Conservation (phyloP, 208 protist species). For the Eutreptiella sp. region DNA sequence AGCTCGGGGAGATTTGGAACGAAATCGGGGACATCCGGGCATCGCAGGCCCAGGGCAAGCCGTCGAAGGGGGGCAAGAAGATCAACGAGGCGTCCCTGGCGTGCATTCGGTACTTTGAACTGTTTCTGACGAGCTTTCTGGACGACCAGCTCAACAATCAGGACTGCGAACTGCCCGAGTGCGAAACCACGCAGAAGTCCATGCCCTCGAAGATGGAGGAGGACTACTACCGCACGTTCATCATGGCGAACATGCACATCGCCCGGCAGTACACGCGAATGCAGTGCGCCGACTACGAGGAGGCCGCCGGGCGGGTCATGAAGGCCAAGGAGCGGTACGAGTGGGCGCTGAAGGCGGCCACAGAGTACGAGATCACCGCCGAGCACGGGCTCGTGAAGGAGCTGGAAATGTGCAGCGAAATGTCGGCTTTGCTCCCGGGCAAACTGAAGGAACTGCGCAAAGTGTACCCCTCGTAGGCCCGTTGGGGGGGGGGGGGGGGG, state of each 20-base stretch:
- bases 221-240: constrained; percentile 64
- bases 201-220: constrained; percentile 51
- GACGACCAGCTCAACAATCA: too few relatives aligned
- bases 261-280: constrained; percentile 56
- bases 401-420: constrained; percentile 52
- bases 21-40: constrained; percentile 56
- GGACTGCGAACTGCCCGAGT: too few relatives aligned
- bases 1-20: constrained; percentile 62
- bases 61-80: constrained; percentile 50
- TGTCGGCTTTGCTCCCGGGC: constrained; percentile 55
- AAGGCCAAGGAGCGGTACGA: constrained; percentile 52
- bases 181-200: too few relatives aligned
- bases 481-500: too few relatives aligned
- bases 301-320: constrained; percentile 43
- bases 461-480: constrained; percentile 5
- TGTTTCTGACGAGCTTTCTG: constrained; percentile 70
- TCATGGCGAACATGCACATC: constrained; percentile 58
- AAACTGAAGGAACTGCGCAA: constrained; percentile 62
- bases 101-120: constrained; percentile 47
- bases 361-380: background rate
- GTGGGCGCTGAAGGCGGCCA: constrained; percentile 52
- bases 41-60: constrained; percentile 55
- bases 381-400: constrained; percentile 39
- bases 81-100: constrained; percentile 58
- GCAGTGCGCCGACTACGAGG: constrained; percentile 60